A percentile compares a stretch with the other conserved stretches of the same genome.
Conservation (phyloP, 2,329 filamentous ascomycete species). For the Fusarium pininemorale region DNA sequence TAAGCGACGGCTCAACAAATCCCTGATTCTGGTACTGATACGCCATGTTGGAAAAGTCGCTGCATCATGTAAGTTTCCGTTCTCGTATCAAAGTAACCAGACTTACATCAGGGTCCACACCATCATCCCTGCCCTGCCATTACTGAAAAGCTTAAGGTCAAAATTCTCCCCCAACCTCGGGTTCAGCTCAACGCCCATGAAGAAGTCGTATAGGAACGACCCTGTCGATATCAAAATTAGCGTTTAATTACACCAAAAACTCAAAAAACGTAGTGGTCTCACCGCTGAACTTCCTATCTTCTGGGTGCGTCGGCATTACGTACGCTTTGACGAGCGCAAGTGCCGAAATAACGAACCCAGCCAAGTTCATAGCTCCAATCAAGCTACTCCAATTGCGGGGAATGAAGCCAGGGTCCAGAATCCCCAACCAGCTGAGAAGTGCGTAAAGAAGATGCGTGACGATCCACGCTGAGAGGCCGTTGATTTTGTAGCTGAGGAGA, state of each 20-base stretch:
- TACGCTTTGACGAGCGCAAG: constrained; percentile 52
- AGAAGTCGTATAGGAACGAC: constrained; percentile 54
- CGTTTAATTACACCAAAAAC: not conserved
- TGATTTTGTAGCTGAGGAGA: constrained; percentile 54
- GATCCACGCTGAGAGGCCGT: constrained; percentile 53
- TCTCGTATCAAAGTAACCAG: not conserved
- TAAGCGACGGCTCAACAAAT: constrained; percentile 48
- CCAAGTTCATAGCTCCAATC: constrained; percentile 50
- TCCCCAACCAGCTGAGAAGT: constrained; percentile 37
- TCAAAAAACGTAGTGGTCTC: not conserved
- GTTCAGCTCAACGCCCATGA: constrained; percentile 58
- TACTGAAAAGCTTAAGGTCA: constrained; percentile 59
- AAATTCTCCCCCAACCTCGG: constrained; percentile 53
- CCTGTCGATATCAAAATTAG: constrained; percentile 33
- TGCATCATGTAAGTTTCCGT: constrained; percentile 31
- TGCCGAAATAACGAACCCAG: constrained; percentile 40
- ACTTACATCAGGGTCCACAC: constrained; percentile 57
- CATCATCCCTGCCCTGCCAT: constrained; percentile 58
- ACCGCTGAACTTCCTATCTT: constrained; percentile 56
- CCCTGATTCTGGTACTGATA: constrained; percentile 54
- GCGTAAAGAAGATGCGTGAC: constrained; percentile 49
- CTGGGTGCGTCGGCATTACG: constrained; percentile 49
- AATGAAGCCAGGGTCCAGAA: constrained; percentile 51
- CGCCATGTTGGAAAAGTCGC: constrained; percentile 43
- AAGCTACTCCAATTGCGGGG: constrained; percentile 54